Conservation (phyloP, 768 basidiomycete species). For the Pleurotus djamor region DNA sequence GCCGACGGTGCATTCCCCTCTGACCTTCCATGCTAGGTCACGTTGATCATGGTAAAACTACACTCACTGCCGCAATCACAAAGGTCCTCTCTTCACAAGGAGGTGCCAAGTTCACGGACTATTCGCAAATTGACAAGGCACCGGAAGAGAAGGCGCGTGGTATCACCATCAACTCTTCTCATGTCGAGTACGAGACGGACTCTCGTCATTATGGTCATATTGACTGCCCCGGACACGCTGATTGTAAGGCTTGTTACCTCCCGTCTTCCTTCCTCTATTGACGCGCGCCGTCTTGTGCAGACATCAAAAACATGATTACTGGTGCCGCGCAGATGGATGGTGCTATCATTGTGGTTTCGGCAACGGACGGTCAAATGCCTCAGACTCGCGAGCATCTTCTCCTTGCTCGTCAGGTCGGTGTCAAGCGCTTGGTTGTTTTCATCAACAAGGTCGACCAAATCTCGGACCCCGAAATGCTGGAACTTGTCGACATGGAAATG, state of each 20-base stretch:
- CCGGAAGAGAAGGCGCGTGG: slow-evolving; percentile 99
- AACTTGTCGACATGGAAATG: slow-evolving; percentile 99
- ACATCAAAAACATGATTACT: slow-evolving; percentile 99
- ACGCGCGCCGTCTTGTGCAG: slow-evolving; percentile 33
- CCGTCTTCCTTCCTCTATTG: slow-evolving; percentile 6
- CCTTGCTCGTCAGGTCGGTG: slow-evolving; percentile 96
- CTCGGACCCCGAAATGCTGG: slow-evolving; percentile 96
- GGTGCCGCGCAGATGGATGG: slow-evolving; percentile 99
- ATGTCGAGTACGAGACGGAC: slow-evolving; percentile 96
- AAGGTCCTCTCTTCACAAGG: slow-evolving; percentile 82
- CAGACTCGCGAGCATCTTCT: slow-evolving; percentile 98
- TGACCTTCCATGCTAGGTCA: slow-evolving; percentile 53
- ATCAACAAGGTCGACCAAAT: slow-evolving; percentile 99
- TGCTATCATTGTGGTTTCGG: slow-evolving; percentile 94
- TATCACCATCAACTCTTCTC: slow-evolving; percentile 98
- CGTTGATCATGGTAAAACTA: slow-evolving; percentile 99
- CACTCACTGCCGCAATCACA: slow-evolving; percentile 93
- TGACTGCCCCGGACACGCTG: slow-evolving; percentile 95
- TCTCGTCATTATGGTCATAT: slow-evolving; percentile 95
- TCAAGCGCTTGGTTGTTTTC: slow-evolving; percentile 97
- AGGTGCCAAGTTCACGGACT: slow-evolving; percentile 89
- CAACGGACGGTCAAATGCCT: slow-evolving; percentile 99
- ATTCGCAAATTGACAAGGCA: slow-evolving; percentile 97
- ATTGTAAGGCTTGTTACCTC: slow-evolving; percentile 55
- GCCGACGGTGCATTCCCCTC: background rate